Conservation (phyloP, 805 yeast species). For the Yamadazyma tumulicola region DNA sequence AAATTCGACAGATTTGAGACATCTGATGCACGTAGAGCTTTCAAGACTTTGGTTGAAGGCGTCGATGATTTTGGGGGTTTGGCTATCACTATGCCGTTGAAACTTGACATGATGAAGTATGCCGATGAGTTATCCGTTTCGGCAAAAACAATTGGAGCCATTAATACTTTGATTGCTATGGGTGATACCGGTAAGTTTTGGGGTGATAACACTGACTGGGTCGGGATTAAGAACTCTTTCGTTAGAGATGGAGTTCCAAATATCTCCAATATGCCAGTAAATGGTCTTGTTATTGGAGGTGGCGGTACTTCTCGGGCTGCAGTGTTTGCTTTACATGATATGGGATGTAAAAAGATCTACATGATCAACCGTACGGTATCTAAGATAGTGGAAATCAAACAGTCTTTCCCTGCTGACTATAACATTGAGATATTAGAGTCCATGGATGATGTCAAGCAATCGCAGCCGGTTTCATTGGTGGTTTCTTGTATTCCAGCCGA, state of each 20-base stretch:
- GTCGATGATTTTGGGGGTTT: conserved; percentile 77
- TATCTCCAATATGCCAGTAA: conserved; percentile 27
- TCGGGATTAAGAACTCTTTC: conserved; percentile 76
- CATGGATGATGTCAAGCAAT: conserved; percentile 40
- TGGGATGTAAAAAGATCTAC: conserved; percentile 77
- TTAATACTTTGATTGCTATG: conserved; percentile 71
- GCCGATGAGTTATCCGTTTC: conserved; percentile 67
- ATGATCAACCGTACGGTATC: conserved; percentile 75
- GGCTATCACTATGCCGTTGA: conserved; percentile 92
- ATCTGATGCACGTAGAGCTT: conserved; percentile 54
- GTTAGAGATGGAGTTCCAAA: conserved; percentile 57
- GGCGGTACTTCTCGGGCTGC: conserved; percentile 99
- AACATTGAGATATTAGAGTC: conserved; percentile 57
- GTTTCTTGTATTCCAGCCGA: conserved; percentile 87
- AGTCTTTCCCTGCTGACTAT: conserved; percentile 56
- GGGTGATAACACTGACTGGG: conserved; percentile 97
- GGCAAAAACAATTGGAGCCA: conserved; percentile 85
- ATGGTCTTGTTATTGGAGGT: conserved; percentile 88
- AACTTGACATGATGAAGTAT: conserved; percentile 70
- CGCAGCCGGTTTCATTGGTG: conserved; percentile 52
- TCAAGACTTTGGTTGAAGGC: conserved; percentile 42
- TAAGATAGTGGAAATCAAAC: conserved; percentile 57
- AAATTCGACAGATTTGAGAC: conserved; percentile 67
- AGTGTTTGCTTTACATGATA: conserved; percentile 70
- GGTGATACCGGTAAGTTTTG: conserved; percentile 39